These are phyloP conservation scores for Cutaneotrichosporon arboriforme DNA, from an alignment of 1,284 basidiomycete species.

Conservation along the genomic window DNA sequence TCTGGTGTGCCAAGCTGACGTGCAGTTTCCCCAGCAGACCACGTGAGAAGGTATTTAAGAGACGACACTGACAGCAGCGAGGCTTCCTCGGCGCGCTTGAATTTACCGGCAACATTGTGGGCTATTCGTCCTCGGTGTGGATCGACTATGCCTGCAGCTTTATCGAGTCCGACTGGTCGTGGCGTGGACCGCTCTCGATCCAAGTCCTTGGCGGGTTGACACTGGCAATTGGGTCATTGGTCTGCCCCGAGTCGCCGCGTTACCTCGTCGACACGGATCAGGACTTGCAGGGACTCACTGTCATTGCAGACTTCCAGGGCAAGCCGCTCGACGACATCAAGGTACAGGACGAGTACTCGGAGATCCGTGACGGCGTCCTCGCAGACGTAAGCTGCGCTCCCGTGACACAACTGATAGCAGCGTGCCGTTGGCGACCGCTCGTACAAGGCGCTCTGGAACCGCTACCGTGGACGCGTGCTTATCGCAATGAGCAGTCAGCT, in stretches of 20 bases:
- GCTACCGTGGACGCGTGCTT: slow-evolving; percentile 81
- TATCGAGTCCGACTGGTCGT: slow-evolving; percentile 71
- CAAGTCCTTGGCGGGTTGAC: slow-evolving; percentile 83
- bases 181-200: slow-evolving; percentile 78
- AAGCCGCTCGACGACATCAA: slow-evolving; percentile 66
- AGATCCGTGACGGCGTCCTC: slow-evolving; percentile 84
- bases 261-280: slow-evolving; percentile 89
- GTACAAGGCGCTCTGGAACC: slow-evolving; percentile 79
- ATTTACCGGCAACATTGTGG: slow-evolving; percentile 88
- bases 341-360: slow-evolving; percentile 79
- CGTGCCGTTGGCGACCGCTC: slow-evolving; percentile 72
- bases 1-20: slow-evolving; percentile 55
- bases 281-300: slow-evolving; percentile 77
- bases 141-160: slow-evolving; percentile 90
- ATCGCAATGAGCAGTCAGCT: slow-evolving; percentile 97
- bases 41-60: slow-evolving; percentile 56
- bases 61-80: slow-evolving; percentile 47
- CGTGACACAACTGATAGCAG: slow-evolving; percentile 13
- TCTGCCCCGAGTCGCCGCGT: slow-evolving; percentile 88
- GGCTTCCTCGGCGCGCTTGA: slow-evolving; percentile 93
- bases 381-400: slow-evolving; percentile 58
- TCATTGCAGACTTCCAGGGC: slow-evolving; percentile 86
- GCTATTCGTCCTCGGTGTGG: slow-evolving; percentile 95
- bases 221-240: slow-evolving; percentile 72
- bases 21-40: slow-evolving; percentile 81